phyloP scores from a whole-genome alignment of 2,329 filamentous ascomycete genomes.

The Aspergillus luchuensis region DNA sequence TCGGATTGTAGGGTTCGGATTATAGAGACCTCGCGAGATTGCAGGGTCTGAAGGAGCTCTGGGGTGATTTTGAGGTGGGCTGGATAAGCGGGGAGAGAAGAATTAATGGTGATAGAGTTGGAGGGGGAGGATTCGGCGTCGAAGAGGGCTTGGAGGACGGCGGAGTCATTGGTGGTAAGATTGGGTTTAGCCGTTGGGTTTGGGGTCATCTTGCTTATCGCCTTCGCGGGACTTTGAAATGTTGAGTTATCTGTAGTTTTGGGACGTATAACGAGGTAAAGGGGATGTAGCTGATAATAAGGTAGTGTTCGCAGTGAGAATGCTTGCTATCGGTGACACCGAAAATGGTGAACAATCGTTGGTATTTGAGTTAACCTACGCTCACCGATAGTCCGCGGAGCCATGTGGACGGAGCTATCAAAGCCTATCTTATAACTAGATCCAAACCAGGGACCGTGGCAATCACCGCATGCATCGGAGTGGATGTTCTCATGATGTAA shows the following conservation, averaged over 20 bases:
- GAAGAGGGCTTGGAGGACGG: constrained; percentile 50
- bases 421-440: background rate
- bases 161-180: constrained; percentile 48
- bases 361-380: background rate
- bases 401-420: background rate
- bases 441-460: background rate
- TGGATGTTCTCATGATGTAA: background rate
- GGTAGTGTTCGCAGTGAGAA: no score
- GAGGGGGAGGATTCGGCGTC: constrained; percentile 48
- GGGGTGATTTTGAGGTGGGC: constrained; percentile 38
- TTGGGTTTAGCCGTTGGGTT: constrained; percentile 27
- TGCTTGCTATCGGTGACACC: no score
- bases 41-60: constrained; percentile 40
- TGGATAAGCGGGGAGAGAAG: constrained; percentile 44
- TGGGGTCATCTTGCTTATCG: constrained; percentile 10
- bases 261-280: background rate
- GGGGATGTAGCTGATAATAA: background rate
- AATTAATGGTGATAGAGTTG: constrained; percentile 41
- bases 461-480: background rate
- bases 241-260: background rate
- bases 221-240: background rate
- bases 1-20: constrained; percentile 40
- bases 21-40: constrained; percentile 43
- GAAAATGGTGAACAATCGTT: background rate
- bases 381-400: background rate